Percentiles rank a stretch among this genome's conserved stretches.
Evolutionary conservation across 805 yeast genomes (phyloP).

Genomic region (Trichomonascus vanleenenianus): DNA sequence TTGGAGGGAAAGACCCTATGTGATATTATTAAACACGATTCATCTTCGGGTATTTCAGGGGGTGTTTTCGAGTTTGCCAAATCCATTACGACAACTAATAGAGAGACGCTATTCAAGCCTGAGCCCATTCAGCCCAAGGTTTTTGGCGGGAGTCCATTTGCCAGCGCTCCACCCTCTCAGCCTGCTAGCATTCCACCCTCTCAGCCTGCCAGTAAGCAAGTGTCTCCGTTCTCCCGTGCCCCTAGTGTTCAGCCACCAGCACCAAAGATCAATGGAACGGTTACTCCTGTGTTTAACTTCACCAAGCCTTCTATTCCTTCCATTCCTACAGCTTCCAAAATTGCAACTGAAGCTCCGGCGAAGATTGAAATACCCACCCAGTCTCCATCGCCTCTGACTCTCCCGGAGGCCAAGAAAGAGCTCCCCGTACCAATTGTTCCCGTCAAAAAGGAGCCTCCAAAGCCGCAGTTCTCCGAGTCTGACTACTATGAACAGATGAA

Average conservation of each 20-base stretch:
- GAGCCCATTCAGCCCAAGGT: no score
- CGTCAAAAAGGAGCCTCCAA: neutral
- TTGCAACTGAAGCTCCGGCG: neutral
- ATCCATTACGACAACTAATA: neutral
- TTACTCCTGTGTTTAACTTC: neutral
- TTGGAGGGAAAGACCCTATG: conserved; percentile 19
- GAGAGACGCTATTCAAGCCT: no score
- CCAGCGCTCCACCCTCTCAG: no score
- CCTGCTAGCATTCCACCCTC: no score
- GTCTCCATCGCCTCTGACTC: neutral
- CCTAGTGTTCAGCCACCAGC: no score
- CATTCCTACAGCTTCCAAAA: neutral
- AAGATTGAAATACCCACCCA: neutral
- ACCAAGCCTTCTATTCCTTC: neutral
- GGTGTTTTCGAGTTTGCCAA: conserved; percentile 10
- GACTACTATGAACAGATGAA: neutral
- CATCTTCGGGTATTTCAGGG: conserved; percentile 8
- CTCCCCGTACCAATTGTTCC: no score
- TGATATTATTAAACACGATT: conserved; percentile 18
- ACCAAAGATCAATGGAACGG: no score
- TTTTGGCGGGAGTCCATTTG: no score
- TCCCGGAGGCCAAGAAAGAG: neutral
- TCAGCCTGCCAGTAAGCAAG: no score
- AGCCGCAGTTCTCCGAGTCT: conserved; percentile 1
- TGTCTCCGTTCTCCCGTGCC: no score